Evolutionary conservation across 768 basidiomycete species (phyloP), one percentile per base, ranked within the genome.

Genomic region (Podaxis mareebaensis): DNA sequence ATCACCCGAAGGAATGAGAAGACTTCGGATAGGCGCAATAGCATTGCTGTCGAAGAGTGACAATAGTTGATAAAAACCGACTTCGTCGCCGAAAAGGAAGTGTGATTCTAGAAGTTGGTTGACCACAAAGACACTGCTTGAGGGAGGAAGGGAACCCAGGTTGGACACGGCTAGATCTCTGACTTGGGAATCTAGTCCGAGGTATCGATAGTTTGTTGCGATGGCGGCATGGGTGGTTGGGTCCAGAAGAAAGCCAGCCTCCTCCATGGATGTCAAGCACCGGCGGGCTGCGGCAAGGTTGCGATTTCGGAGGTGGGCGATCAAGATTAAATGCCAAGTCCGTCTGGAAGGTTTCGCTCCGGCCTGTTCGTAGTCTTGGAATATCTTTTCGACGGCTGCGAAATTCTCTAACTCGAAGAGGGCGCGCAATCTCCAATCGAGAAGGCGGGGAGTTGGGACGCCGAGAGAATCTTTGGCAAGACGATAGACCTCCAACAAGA

Each of bases 341-440:
- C 85, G 79, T 44, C 84, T 80, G 52, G 78, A 82, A 17, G 89
- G 89, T 11, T 67, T 66, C 33, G 88, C 66, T 1, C 76, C 69
- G 54, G 79, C 74, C 28, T 70, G 68, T 55, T 75, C 68, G 76
- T 88, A 92, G 58, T 87, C 80, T 28, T 77, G 70, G 49, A 89
- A 72, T 2, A 83, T 76, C 44, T 69, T 71, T 63, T 78, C 73
- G 26, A 93, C 74, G 6, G 68, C 69, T 26, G 73, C 69, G 67
- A 81, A 90, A 33, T 80, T 74, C 61, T 81, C 76, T 4, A 75
- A 77, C 71, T 91, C 87, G 62, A 87, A 72, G 44, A 85, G 69
- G 1, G 90, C 88, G 40, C 85, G 83, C 7, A 82, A 77, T 53
- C 84, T 83, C 90, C 90, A 92, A 71, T 93, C 86, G 65, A 93